Base-by-base conservation (phyloP, 345 rosid species). In the Eucalyptus curtisii region DNA sequence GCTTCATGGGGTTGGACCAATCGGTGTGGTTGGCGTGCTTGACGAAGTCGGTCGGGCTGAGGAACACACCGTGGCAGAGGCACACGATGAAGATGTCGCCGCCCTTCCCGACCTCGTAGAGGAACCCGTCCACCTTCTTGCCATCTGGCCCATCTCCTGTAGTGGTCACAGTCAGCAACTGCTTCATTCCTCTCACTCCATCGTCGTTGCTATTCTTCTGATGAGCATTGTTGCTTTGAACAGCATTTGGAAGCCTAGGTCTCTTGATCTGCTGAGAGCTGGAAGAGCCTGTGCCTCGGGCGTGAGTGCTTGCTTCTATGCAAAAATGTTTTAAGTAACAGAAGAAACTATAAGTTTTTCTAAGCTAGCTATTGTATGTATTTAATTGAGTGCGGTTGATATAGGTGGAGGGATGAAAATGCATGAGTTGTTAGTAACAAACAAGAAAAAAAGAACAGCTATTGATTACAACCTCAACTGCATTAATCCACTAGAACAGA, bases 101-200 rank as follows among this genome's bases (percentile, higher is more conserved):
- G 25, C 79, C 88, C 25, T 31, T 27, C 53, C 47, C 31, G 49
- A 3, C 48, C 59, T 31, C 11, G 40, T 86, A 89, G 45, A 89
- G 86, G 86, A 89, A 31, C 76, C 90, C 88, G 31, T 89, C 86
- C 47, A 53, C 68, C 64, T 44, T 86, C 86, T 55, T 76, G 22
- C n/a, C 80, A 2, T 40, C 30, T 9, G 49, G 30, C 4, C 53
- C 68, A 24, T 91, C 94, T 57, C 93, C 96, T 5, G 89, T 93
- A 15, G 95, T 88, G 27, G 91, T 87, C 42, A 94, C 98, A 55
- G 89, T 89, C 4, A 95, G 96, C 95, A 94, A 93, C 89, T 91
- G 90, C 85, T 88, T 92, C 86, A 95, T 64, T 86, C 90, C 68
- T 12, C 88, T 90, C 57, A 88, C 52, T 31, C 88, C 92, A 14